Evolutionary conservation across 2,329 filamentous ascomycete species (phyloP).

Genomic region (Neopestalotiopsis rosae): DNA sequence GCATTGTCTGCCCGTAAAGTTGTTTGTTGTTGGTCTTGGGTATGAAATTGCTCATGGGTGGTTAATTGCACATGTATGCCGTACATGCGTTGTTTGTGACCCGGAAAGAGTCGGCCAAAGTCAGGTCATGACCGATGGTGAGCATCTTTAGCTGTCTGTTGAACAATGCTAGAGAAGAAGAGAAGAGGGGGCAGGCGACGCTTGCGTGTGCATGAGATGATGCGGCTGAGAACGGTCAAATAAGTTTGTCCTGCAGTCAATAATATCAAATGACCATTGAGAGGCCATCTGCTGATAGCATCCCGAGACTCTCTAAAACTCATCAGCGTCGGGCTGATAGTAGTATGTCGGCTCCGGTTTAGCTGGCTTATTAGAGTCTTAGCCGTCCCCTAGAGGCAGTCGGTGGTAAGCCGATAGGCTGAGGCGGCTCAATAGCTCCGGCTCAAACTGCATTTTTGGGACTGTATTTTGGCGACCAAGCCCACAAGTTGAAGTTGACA

Average conservation of each 20-base stretch:
- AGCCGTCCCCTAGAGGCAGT: neutral
- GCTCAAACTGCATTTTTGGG: constrained; percentile 13
- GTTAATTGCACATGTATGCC: too few species aligned
- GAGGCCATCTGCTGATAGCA: neutral
- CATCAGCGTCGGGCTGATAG: neutral
- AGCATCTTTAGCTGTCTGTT: too few species aligned
- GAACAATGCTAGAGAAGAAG: neutral
- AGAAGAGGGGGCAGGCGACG: neutral
- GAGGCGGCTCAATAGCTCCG: constrained; percentile 13
- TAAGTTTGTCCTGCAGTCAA: neutral
- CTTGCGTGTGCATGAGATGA: neutral
- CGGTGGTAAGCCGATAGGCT: constrained; percentile 16
- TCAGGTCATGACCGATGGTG: too few species aligned
- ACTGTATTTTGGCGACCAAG: neutral
- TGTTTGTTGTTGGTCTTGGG: neutral
- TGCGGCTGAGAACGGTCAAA: neutral
- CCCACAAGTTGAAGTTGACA: constrained; percentile 1
- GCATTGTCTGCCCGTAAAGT: neutral
- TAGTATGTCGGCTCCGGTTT: neutral
- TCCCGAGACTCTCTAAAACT: neutral
- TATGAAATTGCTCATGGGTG: neutral
- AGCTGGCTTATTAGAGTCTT: neutral
- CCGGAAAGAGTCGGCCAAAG: too few species aligned
- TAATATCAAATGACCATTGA: neutral
- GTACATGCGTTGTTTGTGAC: too few species aligned